Evolutionary conservation across 805 yeast genomes (phyloP), one percentile per base, ranked within the genome.

Genomic region (Candida wancherniae): DNA sequence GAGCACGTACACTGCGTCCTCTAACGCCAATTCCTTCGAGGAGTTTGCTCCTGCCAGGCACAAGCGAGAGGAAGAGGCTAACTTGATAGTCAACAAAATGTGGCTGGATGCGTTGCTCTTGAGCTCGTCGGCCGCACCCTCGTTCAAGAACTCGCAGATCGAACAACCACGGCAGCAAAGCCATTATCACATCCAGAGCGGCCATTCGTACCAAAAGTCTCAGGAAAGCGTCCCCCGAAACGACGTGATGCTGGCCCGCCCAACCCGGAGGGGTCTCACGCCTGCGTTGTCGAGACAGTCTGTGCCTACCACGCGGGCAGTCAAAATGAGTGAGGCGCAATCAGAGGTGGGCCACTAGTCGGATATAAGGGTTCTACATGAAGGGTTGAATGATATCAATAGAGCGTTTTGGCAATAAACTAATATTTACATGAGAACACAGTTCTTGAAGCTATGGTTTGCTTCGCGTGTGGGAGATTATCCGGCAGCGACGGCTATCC

Each of bases 91-190:
- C 32, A 55, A 54, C 29, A 48, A 48, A 31, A 32, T 64, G 19
- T 66, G 71, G 71, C 68, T 58, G 34, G 67, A 62, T 5, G 69
- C 69, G 4, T 45, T 57, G 26, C 36, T 55, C 13, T 37, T 31
- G 34, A 34, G 39, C 24, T 36, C 49, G 10, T 39, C 47, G 2
- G 29, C 39, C 9, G 27, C 39, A 8, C 26, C 33, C 6, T 36
- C 42, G 6, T 12, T 34, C 20, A 30, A 36, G 20, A 26, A 32
- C 19, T 31, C 31, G 24, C 43, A 42, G 24, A 40, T 35, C 15
- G 39, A 37, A 11, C 39, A 33, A 22, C 26, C 25, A 15, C 29
- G 16, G 12, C 35, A 24, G 8, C 31, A 33, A 19, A 29, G 33
- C 6, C 44, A 33, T 24, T 17, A 23, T 6, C 33, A 33, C 19